phyloP scores from a whole-genome alignment of 768 basidiomycete genomes.

The Clitopilus passeckerianus region DNA sequence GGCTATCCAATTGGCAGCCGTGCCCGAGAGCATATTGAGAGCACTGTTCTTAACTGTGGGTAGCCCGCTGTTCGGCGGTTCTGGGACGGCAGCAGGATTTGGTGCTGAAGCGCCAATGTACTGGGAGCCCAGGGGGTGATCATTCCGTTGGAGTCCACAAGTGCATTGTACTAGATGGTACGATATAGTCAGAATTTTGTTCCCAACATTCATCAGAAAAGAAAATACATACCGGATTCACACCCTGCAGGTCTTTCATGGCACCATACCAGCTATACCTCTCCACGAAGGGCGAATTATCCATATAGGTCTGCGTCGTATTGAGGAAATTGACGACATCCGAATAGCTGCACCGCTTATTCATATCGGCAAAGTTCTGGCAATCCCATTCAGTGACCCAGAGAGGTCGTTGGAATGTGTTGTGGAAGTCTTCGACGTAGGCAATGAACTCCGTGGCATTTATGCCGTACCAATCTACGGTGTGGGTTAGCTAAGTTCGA shows the following conservation, averaged over 20 bases:
- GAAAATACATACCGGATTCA: conserved; percentile 35
- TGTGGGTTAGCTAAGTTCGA: not conserved
- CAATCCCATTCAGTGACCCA: conserved; percentile 65
- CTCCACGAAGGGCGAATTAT: conserved; percentile 45
- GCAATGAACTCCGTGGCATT: conserved; percentile 10
- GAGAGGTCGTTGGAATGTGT: conserved; percentile 45
- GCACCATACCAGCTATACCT: conserved; percentile 62
- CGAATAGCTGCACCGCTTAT: conserved; percentile 38
- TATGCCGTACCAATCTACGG: conserved; percentile 2
- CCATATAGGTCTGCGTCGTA: conserved; percentile 49
- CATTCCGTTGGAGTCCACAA: conserved; percentile 35
- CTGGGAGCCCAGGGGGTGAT: conserved; percentile 45
- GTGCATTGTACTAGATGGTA: conserved; percentile 31
- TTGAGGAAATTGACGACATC: conserved; percentile 46
- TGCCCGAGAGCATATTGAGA: not conserved
- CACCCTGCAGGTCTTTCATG: conserved; percentile 41
- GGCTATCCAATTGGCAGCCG: not conserved
- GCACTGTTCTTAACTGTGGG: not conserved
- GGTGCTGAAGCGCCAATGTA: conserved; percentile 28
- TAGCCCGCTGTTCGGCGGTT: conserved; percentile 1
- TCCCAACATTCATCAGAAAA: not conserved
- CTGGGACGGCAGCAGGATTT: conserved; percentile 7
- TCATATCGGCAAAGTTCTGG: conserved; percentile 39
- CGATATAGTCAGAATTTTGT: too few relatives aligned
- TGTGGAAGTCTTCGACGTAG: conserved; percentile 44